These are phyloP conservation scores for Volvariella surrecta DNA, from an alignment of 1,284 basidiomycete genomes.

Conservation along the genomic window DNA sequence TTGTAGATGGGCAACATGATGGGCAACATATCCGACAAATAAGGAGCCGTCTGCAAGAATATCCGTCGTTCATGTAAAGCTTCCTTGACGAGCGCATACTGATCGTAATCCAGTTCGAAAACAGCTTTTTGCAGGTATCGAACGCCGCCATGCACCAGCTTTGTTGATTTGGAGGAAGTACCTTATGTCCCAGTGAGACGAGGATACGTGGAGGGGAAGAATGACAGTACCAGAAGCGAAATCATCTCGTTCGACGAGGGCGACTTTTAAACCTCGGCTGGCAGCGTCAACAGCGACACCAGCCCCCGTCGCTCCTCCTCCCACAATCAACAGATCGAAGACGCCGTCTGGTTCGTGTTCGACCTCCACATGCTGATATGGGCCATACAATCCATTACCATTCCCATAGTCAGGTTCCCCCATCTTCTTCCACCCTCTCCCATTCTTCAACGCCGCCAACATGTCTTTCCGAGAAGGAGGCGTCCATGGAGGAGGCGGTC, in stretches of 20 bases:
- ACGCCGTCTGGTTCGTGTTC: constrained; percentile 28
- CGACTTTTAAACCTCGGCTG: constrained; percentile 86
- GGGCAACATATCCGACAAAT: constrained; percentile 87
- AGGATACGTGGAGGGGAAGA: neutral
- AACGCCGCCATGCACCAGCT: constrained; percentile 96
- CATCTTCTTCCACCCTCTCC: too few relatives aligned
- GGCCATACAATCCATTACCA: too few relatives aligned
- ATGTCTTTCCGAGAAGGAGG: constrained; percentile 62
- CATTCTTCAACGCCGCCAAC: constrained; percentile 50
- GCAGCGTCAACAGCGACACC: constrained; percentile 94
- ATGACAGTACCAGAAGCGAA: constrained; percentile 67
- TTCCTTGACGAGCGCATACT: constrained; percentile 94
- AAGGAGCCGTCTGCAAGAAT: constrained; percentile 94
- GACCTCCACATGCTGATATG: neutral
- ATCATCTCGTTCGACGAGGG: constrained; percentile 90
- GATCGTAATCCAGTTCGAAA: constrained; percentile 93
- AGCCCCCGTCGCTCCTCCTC: constrained; percentile 93
- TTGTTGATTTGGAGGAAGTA: constrained; percentile 95
- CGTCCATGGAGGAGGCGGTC: constrained; percentile 69
- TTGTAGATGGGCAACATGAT: constrained; percentile 94
- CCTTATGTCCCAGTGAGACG: constrained; percentile 33
- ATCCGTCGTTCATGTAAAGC: constrained; percentile 90
- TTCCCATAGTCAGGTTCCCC: constrained; percentile 13
- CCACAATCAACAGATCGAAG: constrained; percentile 81
- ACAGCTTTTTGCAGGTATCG: constrained; percentile 96